phyloP scores from a whole-genome alignment of 164 flowering plant species.

The Magnolia officinalis region DNA sequence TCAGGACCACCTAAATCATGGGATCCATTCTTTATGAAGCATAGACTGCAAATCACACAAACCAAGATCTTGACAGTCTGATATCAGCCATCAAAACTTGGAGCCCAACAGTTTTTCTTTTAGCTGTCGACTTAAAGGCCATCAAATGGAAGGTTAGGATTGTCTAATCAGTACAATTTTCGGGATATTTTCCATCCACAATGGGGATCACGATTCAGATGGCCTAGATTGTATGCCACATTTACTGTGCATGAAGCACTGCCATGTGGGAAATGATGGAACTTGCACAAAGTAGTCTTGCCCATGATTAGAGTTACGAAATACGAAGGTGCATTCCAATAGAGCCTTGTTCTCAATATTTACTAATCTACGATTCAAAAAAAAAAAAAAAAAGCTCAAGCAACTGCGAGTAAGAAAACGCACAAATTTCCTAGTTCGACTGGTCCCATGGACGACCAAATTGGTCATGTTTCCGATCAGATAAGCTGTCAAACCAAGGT shows the following conservation, averaged over 20 bases:
- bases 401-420: slow-evolving; percentile 27
- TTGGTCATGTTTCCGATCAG: slow-evolving; percentile 98
- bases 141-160: too few species aligned
- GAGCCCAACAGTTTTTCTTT: too few species aligned
- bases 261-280: background rate
- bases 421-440: slow-evolving; percentile 83
- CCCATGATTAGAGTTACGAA: background rate
- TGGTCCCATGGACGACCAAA: slow-evolving; percentile 91
- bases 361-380: background rate
- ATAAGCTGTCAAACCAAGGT: slow-evolving; percentile 90
- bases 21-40: too few species aligned
- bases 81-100: too few species aligned
- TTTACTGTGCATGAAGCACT: background rate
- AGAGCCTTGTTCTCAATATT: background rate
- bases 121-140: too few species aligned
- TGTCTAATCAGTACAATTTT: too few species aligned
- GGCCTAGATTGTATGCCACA: too few species aligned
- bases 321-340: background rate
- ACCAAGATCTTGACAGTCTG: too few species aligned
- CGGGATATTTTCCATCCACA: too few species aligned
- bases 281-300: background rate
- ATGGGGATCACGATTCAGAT: too few species aligned
- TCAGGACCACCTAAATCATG: too few species aligned
- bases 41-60: too few species aligned
- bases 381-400: background rate